Percentiles rank a stretch among this genome's conserved stretches.
These are phyloP conservation scores for Microsporum ferrugineum DNA, from an alignment of 2,329 filamentous ascomycete genomes.

Conservation along the genomic window DNA sequence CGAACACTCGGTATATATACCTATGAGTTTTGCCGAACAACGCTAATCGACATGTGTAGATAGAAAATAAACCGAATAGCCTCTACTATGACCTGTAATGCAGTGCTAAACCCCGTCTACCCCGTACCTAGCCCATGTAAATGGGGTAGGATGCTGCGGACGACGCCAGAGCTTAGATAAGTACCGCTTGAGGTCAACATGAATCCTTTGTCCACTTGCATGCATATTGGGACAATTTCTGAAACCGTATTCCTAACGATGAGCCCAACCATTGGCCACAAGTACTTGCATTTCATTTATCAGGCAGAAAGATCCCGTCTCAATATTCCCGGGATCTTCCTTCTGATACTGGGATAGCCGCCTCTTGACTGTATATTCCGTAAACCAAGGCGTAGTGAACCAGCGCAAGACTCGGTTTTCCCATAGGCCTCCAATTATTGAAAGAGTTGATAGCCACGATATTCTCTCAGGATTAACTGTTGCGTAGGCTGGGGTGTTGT, in stretches of 20 bases:
- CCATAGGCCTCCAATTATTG: slow-evolving; percentile 48
- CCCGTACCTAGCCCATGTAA: background rate
- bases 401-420: slow-evolving; percentile 40
- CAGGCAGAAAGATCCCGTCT: slow-evolving; percentile 43
- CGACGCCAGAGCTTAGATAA: background rate
- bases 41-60: background rate
- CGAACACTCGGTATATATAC: no score
- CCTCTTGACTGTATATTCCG: slow-evolving; percentile 10
- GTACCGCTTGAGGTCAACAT: background rate
- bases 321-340: slow-evolving; percentile 23
- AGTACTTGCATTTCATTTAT: slow-evolving; percentile 53
- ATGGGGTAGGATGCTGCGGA: background rate
- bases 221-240: background rate
- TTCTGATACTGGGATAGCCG: slow-evolving; percentile 10
- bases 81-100: background rate
- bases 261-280: slow-evolving; percentile 47
- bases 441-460: slow-evolving; percentile 39
- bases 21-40: no score
- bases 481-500: slow-evolving; percentile 21
- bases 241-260: slow-evolving; percentile 32
- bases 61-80: background rate
- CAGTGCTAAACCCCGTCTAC: background rate
- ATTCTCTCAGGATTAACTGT: slow-evolving; percentile 31
- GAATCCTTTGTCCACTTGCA: background rate
- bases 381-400: slow-evolving; percentile 24